These are phyloP conservation scores for Hypoxylon sp. DNA, from an alignment of 2,329 filamentous ascomycete species.

Conservation along the genomic window DNA sequence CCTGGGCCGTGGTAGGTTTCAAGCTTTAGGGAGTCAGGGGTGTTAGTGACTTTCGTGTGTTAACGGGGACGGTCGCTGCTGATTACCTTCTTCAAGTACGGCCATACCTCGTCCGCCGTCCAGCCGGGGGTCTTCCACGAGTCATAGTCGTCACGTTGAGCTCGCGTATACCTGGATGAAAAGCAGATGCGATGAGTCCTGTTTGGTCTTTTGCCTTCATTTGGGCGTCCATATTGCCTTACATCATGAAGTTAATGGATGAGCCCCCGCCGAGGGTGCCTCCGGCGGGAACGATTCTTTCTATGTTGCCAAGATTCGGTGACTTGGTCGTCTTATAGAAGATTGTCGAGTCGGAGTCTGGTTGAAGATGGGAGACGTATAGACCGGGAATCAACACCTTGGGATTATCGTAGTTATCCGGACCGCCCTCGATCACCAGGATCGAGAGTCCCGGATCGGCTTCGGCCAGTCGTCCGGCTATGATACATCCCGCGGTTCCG, in stretches of 20 bases:
- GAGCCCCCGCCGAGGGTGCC: slow-evolving; percentile 67
- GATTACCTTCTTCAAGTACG: slow-evolving; percentile 63
- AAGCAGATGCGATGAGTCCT: not conserved
- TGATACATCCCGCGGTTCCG: slow-evolving; percentile 39
- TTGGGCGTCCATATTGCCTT: slow-evolving; percentile 12
- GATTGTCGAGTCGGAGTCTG: slow-evolving; percentile 57
- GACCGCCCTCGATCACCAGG: slow-evolving; percentile 37
- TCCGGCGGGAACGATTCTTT: slow-evolving; percentile 55
- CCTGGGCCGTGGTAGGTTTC: slow-evolving; percentile 53
- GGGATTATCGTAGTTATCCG: slow-evolving; percentile 32
- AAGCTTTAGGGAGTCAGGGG: slow-evolving; percentile 36
- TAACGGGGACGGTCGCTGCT: not conserved
- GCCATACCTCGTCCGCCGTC: slow-evolving; percentile 56
- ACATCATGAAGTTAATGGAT: slow-evolving; percentile 64
- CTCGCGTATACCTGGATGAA: slow-evolving; percentile 50
- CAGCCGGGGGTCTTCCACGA: slow-evolving; percentile 50
- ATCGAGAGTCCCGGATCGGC: slow-evolving; percentile 39
- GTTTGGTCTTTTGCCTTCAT: not conserved
- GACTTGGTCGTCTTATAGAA: slow-evolving; percentile 60
- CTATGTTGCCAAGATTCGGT: slow-evolving; percentile 59
- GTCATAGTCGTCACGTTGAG: slow-evolving; percentile 53
- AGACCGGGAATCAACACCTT: slow-evolving; percentile 60
- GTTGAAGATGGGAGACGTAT: slow-evolving; percentile 61
- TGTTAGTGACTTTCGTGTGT: slow-evolving; percentile 1
- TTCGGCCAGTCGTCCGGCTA: slow-evolving; percentile 37